These are phyloP conservation scores for Usnea hakonensis DNA, from an alignment of 495 filamentous ascomycete species.

Conservation along the genomic window DNA sequence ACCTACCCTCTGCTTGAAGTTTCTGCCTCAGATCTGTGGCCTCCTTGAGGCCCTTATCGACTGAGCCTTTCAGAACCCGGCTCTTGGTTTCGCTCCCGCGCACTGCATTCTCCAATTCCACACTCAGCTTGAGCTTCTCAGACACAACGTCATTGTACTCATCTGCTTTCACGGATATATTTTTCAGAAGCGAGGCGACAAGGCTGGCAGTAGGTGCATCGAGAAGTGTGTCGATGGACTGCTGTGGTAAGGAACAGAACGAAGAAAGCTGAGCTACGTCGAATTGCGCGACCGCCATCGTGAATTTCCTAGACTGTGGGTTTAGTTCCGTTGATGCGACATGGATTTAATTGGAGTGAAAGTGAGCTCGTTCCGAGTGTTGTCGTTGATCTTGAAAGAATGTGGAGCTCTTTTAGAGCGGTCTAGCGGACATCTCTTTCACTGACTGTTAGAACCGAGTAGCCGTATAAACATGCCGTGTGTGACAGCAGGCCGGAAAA, in stretches of 20 bases:
- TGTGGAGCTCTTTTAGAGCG: background rate
- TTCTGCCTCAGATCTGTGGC: slow-evolving; percentile 69
- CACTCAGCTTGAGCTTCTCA: slow-evolving; percentile 75
- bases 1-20: slow-evolving; percentile 69
- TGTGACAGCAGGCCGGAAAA: background rate
- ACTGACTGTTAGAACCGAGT: background rate
- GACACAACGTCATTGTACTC: slow-evolving; percentile 72
- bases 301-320: slow-evolving; percentile 23
- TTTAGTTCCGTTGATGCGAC: background rate
- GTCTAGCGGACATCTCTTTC: background rate
- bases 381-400: background rate
- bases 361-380: background rate
- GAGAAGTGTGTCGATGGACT: slow-evolving; percentile 54
- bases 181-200: slow-evolving; percentile 58
- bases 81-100: slow-evolving; percentile 71
- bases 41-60: slow-evolving; percentile 76
- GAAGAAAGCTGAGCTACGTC: slow-evolving; percentile 69
- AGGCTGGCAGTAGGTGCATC: slow-evolving; percentile 72
- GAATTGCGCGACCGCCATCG: slow-evolving; percentile 67
- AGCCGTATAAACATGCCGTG: background rate
- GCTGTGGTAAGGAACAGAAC: slow-evolving; percentile 64
- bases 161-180: slow-evolving; percentile 63
- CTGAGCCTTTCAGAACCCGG: slow-evolving; percentile 66
- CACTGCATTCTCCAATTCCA: slow-evolving; percentile 88
- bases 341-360: background rate